These are phyloP conservation scores for Tephrocybe sp. DNA, from an alignment of 768 basidiomycete genomes.

Conservation along the genomic window DNA sequence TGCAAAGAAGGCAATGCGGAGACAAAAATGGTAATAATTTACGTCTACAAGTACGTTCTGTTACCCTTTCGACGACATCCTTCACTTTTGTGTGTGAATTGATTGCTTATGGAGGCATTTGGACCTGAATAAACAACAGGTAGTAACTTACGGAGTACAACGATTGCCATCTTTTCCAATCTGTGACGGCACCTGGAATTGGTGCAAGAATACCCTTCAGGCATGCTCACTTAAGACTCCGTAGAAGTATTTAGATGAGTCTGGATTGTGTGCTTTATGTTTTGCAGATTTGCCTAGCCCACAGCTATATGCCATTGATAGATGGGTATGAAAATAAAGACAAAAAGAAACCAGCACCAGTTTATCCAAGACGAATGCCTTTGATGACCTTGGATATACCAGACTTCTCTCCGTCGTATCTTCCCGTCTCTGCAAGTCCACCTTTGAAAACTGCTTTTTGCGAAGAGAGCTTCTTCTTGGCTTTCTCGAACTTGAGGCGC, in stretches of 20 bases:
- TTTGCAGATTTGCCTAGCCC: not conserved
- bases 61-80: not conserved
- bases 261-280: too few species aligned
- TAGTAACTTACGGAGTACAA: too few species aligned
- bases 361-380: conserved; percentile 66
- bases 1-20: conserved; percentile 59
- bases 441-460: conserved; percentile 94
- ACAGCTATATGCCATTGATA: not conserved
- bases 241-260: too few species aligned
- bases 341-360: conserved; percentile 12
- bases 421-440: conserved; percentile 63
- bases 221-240: too few species aligned
- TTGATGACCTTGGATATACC: conserved; percentile 93
- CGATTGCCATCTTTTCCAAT: too few species aligned
- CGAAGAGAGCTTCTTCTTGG: conserved; percentile 86
- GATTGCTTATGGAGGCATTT: too few species aligned
- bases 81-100: too few species aligned
- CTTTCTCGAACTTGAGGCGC: conserved; percentile 88
- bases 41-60: not conserved
- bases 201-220: too few species aligned
- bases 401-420: conserved; percentile 88
- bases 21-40: conserved; percentile 61
- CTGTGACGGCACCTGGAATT: too few species aligned
- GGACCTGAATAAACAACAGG: too few species aligned
- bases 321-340: not conserved